These are phyloP conservation scores for Hypholoma fasciculare DNA, from an alignment of 768 basidiomycete species.

Conservation along the genomic window DNA sequence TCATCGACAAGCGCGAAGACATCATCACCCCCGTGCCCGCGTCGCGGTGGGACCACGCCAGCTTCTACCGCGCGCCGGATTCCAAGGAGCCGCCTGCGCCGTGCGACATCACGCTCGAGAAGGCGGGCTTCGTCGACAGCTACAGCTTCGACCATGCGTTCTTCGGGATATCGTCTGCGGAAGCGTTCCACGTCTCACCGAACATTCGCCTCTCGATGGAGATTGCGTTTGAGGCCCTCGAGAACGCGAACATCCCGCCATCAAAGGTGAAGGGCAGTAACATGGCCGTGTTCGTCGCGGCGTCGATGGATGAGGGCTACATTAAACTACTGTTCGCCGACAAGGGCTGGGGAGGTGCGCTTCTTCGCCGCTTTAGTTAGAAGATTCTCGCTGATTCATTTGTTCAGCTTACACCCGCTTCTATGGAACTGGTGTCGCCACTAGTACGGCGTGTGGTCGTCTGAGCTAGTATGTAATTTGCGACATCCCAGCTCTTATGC, in stretches of 20 bases:
- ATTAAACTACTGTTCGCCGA: constrained; percentile 27
- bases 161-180: constrained; percentile 34
- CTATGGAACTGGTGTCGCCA: constrained; percentile 32
- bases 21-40: constrained; percentile 28
- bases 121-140: constrained; percentile 32
- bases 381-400: not conserved
- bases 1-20: constrained; percentile 30
- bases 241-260: constrained; percentile 34
- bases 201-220: constrained; percentile 32
- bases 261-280: constrained; percentile 31
- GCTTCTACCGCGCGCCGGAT: constrained; percentile 26
- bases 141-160: constrained; percentile 33
- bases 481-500: not conserved
- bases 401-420: constrained; percentile 31
- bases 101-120: constrained; percentile 30
- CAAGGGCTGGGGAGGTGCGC: constrained; percentile 30
- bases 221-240: constrained; percentile 34
- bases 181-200: constrained; percentile 32
- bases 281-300: constrained; percentile 33
- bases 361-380: not conserved
- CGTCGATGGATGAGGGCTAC: constrained; percentile 32
- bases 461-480: constrained; percentile 33
- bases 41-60: constrained; percentile 36
- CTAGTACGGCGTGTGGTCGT: constrained; percentile 32
- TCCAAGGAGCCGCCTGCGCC: constrained; percentile 23